Conservation (phyloP, 1,284 basidiomycete species). For the Pseudozyma tsukubaensis region DNA sequence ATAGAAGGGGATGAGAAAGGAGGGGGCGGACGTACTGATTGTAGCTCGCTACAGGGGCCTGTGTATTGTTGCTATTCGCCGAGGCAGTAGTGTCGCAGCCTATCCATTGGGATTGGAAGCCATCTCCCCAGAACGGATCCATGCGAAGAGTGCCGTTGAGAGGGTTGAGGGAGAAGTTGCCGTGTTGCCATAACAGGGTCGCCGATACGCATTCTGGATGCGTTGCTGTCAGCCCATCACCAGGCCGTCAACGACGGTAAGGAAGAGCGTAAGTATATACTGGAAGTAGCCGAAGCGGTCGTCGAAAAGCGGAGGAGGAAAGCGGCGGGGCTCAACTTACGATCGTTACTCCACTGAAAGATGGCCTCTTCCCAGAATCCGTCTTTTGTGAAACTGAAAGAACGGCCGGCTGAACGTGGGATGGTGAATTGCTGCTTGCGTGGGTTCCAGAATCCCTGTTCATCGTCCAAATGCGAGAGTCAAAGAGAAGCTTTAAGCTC, state of each 20-base stretch:
- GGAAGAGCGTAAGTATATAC: not conserved
- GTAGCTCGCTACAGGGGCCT: conserved; percentile 27
- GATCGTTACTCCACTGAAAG: conserved; percentile 24
- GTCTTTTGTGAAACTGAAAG: conserved; percentile 28
- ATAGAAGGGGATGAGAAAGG: too few species aligned
- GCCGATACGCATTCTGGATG: conserved; percentile 25
- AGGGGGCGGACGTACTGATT: conserved; percentile 8
- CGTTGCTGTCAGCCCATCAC: conserved; percentile 10
- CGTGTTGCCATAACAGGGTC: conserved; percentile 30
- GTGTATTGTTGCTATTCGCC: conserved; percentile 26
- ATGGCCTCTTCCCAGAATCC: conserved; percentile 31
- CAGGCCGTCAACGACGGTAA: too few species aligned
- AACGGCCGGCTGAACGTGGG: conserved; percentile 19
- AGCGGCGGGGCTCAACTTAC: conserved; percentile 15
- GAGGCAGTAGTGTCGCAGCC: conserved; percentile 32
- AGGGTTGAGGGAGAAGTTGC: conserved; percentile 25
- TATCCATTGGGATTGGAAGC: conserved; percentile 30
- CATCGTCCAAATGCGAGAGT: not conserved
- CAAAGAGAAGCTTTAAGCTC: not conserved
- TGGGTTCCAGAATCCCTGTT: conserved; percentile 36
- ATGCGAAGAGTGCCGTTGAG: conserved; percentile 33
- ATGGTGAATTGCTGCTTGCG: conserved; percentile 28
- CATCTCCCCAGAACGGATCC: conserved; percentile 33
- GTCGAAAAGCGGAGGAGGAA: not conserved
- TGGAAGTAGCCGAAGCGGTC: not conserved